Evolutionary conservation across 441 rosid species (phyloP), one percentile per base, ranked within the genome.

Genomic region (Mallotus repandus): DNA sequence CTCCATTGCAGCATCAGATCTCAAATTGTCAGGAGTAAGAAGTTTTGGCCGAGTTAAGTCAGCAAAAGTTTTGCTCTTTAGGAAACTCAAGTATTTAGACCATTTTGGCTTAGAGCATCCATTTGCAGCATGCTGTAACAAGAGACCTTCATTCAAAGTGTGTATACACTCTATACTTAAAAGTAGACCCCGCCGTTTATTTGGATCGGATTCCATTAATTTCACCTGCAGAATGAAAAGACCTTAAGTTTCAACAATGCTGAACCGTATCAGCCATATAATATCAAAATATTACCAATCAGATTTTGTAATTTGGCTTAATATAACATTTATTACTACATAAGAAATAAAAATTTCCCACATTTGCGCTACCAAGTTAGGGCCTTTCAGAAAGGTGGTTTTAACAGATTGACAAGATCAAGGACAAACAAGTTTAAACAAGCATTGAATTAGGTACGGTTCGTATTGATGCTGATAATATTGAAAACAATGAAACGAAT

Each of bases 31-130:
- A 59, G 85, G 83, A 66, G 82, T 71, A 65, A 88, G 74, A 73
- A 80, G 74, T 75, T 90, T 93, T 46, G 99, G 99, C 82, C 76
- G 82, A 65, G 97, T 89, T 79, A 91, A 77, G 69, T 91, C 90
- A 12, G 89, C 88, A 84, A 96, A 96, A 72, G 96, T 93, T 86
- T 80, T 90, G 88, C 99, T 96, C 80, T 93, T 96, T 61, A 96
- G 80, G 84, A 96, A 93, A 86, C 99, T 93, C 77, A 91, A 78
- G 87, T 93, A 96, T 81, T 83, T 93, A 43, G 97, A 81, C 93
- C 96, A 91, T 84, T 89, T 89, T 21, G 97, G 94, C 80, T 90
- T 92, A 2, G 93, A 78, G 77, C 98, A 96, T 66, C 94, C 96
- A 76, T 86, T 80, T 75, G 88, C 86, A 71, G 92, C 86, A 80